phyloP scores from a whole-genome alignment of 805 yeast genomes.

The Metschnikowia picachoensis region DNA sequence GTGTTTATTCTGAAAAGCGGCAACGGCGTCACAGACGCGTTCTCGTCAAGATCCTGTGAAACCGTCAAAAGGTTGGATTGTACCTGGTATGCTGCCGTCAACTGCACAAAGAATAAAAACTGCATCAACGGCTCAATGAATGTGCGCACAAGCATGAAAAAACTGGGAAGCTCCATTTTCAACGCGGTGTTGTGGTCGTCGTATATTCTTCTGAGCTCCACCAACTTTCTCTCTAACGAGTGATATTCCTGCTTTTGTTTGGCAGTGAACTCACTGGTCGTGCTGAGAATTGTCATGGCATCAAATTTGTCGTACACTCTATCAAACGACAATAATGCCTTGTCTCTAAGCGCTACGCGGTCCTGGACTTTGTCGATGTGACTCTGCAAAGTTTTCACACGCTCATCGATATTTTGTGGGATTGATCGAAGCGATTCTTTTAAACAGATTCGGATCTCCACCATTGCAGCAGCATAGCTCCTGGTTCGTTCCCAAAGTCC shows the following conservation, averaged over 20 bases:
- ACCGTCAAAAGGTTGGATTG: conserved; percentile 20
- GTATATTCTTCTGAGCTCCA: conserved; percentile 23
- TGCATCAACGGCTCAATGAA: conserved; percentile 31
- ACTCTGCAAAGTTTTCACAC: conserved; percentile 14
- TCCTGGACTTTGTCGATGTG: conserved; percentile 24
- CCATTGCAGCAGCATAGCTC: conserved; percentile 18
- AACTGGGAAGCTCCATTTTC: conserved; percentile 45
- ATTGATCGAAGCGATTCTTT: conserved; percentile 9
- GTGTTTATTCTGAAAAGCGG: not conserved
- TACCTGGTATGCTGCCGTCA: conserved; percentile 32
- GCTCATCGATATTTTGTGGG: conserved; percentile 12
- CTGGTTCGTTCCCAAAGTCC: conserved; percentile 20
- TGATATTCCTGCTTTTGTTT: conserved; percentile 28
- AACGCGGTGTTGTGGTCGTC: conserved; percentile 35
- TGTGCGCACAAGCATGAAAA: conserved; percentile 30
- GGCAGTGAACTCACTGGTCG: conserved; percentile 29
- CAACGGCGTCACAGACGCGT: not conserved
- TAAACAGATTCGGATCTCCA: conserved; percentile 12
- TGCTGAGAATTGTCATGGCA: conserved; percentile 28
- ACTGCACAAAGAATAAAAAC: conserved; percentile 36
- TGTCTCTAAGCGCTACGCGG: conserved; percentile 27
- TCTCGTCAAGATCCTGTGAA: conserved; percentile 12
- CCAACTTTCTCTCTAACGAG: conserved; percentile 26
- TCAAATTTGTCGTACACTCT: conserved; percentile 27
- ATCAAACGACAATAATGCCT: conserved; percentile 38